Evolutionary conservation across 441 rosid genomes (phyloP), one percentile per base, ranked within the genome.

Genomic region (Biscutella auriculata): DNA sequence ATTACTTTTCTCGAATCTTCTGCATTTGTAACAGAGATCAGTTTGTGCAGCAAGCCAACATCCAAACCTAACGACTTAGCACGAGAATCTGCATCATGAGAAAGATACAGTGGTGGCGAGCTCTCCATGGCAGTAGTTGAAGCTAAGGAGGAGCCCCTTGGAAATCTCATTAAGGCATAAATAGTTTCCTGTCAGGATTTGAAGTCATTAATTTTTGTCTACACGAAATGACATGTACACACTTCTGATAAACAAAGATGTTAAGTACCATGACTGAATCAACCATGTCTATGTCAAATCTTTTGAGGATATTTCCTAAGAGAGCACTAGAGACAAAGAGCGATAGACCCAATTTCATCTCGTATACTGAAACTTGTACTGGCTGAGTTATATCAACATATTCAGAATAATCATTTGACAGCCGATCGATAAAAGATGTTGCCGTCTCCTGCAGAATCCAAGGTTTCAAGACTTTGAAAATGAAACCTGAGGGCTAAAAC

Each of bases 341-440:
- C 25, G 95, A 81, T 49, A 89, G 63, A 44, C 97, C 99, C 62
- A 89, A 63, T 68, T 93, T 93, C 84, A 93, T 89, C 78, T 93
- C 95, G 34, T 85, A 93, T 27, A 87, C 73, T 28, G 97, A 90
- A 60, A 93, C 97, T 78, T 87, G 99, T 74, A 89, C 67, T 68
- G 99, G 99, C 65, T 83, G 96, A 57, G 78, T 77, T 63, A 89
- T 56, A 74, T 93, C 99, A 65, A 69, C 57, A 64, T 83, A 89
- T 36, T 84, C 95, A 5, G 70, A 41, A 62, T 89, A 87, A 48
- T 83, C 93, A 44, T 53, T 73, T 51, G 90, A 78, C 57, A 93
- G 63, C 53, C 77, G 82, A 45, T 82, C 74, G 48, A 85, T 68
- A 53, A 89, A 87, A 44, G 79, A 67, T 53, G 73, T 69, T 45